Evolutionary conservation across 805 yeast genomes (phyloP).

Genomic region (Metschnikowia vanudenii): DNA sequence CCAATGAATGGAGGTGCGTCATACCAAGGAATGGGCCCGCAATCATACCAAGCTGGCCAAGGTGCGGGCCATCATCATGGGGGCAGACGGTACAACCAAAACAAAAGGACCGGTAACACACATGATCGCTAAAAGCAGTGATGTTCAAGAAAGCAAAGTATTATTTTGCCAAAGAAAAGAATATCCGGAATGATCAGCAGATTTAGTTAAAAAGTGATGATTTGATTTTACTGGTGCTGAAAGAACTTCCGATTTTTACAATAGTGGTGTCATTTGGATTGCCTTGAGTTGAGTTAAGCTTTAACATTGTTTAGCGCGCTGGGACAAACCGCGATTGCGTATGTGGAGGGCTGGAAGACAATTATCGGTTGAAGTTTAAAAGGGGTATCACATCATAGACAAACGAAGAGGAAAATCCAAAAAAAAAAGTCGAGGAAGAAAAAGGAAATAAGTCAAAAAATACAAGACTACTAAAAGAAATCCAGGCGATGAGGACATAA

Average conservation of each 20-base stretch:
- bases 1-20: constrained; percentile 30
- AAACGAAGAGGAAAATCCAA: neutral
- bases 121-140: neutral
- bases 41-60: constrained; percentile 8
- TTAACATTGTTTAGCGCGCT: too few species aligned
- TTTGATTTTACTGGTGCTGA: too few species aligned
- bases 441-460: neutral
- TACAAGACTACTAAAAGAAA: neutral
- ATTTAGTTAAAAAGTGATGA: too few species aligned
- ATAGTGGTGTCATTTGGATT: too few species aligned
- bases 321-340: neutral
- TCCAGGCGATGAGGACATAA: neutral
- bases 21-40: constrained; percentile 10
- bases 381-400: neutral
- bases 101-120: constrained; percentile 5
- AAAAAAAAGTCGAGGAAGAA: neutral
- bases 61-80: constrained; percentile 9
- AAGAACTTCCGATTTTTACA: too few species aligned
- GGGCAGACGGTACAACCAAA: constrained; percentile 17
- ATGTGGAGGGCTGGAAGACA: neutral
- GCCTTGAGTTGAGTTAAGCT: too few species aligned
- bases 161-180: neutral
- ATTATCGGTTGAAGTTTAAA: neutral
- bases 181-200: neutral
- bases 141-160: neutral